Percentiles rank a stretch among this genome's conserved stretches.
phyloP scores from a whole-genome alignment of 352 stramenopile genomes.

The Lagenidium giganteum region DNA sequence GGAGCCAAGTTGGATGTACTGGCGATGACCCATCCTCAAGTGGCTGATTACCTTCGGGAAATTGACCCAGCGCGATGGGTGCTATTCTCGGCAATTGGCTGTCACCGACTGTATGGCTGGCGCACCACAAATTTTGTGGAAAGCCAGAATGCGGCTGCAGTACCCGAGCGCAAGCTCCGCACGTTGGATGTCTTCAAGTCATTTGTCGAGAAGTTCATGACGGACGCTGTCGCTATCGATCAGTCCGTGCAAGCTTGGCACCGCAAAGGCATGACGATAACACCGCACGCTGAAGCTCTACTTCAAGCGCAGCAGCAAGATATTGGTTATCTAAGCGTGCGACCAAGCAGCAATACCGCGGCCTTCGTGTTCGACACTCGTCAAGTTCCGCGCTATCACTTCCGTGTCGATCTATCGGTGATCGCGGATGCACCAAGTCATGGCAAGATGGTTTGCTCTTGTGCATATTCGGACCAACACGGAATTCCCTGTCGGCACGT shows the following conservation, averaged over 20 bases:
- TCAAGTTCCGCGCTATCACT: no score
- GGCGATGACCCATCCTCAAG: background rate
- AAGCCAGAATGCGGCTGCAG: conserved; percentile 5
- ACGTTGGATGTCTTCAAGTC: conserved; percentile 8
- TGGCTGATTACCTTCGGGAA: conserved; percentile 3
- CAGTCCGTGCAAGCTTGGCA: background rate
- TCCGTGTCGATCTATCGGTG: no score
- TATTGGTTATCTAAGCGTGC: no score
- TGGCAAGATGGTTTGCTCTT: conserved; percentile 1
- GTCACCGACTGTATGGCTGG: conserved; percentile 12
- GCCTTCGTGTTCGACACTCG: background rate
- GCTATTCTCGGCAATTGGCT: conserved; percentile 5
- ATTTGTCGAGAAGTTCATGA: conserved; percentile 22
- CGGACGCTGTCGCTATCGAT: background rate
- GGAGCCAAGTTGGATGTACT: conserved; percentile 1
- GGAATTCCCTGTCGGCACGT: conserved; percentile 13
- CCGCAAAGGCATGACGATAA: conserved; percentile 1
- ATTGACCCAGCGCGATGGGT: conserved; percentile 11
- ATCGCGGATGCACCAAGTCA: no score
- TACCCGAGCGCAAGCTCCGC: background rate
- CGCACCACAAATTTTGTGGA: conserved; percentile 18
- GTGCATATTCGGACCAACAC: conserved; percentile 5
- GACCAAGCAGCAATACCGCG: no score
- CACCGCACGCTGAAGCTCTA: conserved; percentile 5
- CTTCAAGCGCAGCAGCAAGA: conserved; percentile 4